Percentiles rank a stretch among this genome's conserved stretches.
Conservation (phyloP, 495 filamentous ascomycete species). For the Arthonia radiata region DNA sequence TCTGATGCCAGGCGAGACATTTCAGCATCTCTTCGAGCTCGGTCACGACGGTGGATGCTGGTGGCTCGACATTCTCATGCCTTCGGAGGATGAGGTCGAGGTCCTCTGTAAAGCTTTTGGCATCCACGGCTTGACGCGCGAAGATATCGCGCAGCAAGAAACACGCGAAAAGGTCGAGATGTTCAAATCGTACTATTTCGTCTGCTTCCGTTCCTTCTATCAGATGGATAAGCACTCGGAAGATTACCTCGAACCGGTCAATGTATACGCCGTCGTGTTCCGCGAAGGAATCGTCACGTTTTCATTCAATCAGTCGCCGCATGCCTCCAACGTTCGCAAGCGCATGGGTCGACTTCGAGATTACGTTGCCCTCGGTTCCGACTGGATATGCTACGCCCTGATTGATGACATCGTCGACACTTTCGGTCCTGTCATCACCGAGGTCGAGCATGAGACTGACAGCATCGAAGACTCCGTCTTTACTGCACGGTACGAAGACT, state of each 20-base stretch:
- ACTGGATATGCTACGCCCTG: constrained; percentile 98
- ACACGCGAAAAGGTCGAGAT: constrained; percentile 94
- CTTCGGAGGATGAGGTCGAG: constrained; percentile 67
- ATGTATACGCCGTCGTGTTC: constrained; percentile 92
- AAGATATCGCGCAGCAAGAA: constrained; percentile 87
- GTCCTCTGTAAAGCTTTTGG: constrained; percentile 79
- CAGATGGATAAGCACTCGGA: constrained; percentile 57
- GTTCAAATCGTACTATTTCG: constrained; percentile 92
- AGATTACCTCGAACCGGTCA: constrained; percentile 64
- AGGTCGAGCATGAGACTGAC: constrained; percentile 71
- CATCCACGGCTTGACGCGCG: constrained; percentile 76
- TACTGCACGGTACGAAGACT: constrained; percentile 70
- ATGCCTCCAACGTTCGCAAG: constrained; percentile 69
- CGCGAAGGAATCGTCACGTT: constrained; percentile 86
- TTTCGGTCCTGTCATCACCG: constrained; percentile 69
- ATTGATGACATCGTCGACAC: constrained; percentile 97
- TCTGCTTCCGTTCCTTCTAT: constrained; percentile 83
- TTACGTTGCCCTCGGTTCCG: constrained; percentile 72
- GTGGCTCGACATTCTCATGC: constrained; percentile 88
- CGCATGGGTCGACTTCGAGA: constrained; percentile 82
- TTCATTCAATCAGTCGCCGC: constrained; percentile 61
- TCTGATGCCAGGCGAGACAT: constrained; percentile 63
- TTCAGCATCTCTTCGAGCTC: constrained; percentile 69
- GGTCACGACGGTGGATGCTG: constrained; percentile 56
- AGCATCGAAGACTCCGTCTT: constrained; percentile 88